A percentile compares a stretch with the other conserved stretches of the same genome.
Evolutionary conservation across 2,329 filamentous ascomycete species (phyloP).

Genomic region (Diaporthe aspalathi): DNA sequence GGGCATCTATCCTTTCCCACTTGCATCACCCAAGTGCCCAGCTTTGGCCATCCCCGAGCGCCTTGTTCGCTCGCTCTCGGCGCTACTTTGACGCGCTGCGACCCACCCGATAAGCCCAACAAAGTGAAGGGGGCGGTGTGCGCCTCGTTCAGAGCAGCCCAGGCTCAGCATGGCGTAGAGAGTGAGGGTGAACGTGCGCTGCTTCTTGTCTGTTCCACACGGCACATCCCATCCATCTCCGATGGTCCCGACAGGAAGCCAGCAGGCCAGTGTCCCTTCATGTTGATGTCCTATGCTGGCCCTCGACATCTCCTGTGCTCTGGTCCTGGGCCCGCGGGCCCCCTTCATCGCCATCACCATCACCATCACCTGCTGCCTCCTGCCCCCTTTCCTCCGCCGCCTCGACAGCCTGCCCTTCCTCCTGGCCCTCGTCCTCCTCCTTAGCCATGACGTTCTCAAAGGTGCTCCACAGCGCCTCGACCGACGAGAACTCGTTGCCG

Average conservation of each 20-base stretch:
- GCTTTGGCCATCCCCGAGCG: background rate
- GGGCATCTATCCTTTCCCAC: constrained; percentile 8
- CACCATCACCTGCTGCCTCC: background rate
- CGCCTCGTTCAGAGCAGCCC: background rate
- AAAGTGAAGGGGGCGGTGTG: constrained; percentile 20
- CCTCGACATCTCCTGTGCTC: background rate
- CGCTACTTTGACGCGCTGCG: background rate
- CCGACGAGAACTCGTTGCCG: constrained; percentile 96
- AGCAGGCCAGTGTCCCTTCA: background rate
- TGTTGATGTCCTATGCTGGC: background rate
- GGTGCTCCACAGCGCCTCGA: constrained; percentile 96
- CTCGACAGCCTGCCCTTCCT: constrained; percentile 36
- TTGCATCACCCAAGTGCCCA: background rate
- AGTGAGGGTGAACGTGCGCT: background rate
- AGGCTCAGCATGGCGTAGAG: background rate
- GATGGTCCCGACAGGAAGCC: background rate
- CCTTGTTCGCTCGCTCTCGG: background rate
- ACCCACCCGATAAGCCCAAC: constrained; percentile 16
- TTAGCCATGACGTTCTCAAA: constrained; percentile 97
- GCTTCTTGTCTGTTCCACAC: background rate
- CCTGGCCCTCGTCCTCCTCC: constrained; percentile 55
- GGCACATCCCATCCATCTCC: background rate
- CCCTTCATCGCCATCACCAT: background rate
- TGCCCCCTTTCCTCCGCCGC: constrained; percentile 42
- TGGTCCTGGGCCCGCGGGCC: background rate